Base-by-base conservation (phyloP, 1,139 yeast species). In the Yamadazyma oceani region DNA sequence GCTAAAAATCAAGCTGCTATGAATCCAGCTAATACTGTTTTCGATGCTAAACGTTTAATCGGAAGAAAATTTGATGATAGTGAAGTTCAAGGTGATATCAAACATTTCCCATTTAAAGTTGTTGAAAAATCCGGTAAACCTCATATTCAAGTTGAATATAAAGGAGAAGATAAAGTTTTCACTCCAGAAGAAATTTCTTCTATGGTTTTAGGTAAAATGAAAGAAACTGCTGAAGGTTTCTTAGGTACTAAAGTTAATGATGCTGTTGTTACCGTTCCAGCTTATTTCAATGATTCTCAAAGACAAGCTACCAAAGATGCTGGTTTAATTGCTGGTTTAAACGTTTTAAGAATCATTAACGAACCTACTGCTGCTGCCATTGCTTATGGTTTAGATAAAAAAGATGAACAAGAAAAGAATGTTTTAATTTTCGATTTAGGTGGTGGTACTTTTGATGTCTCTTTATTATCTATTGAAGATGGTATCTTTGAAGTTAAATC, bases 271-370 rank as follows among this genome's bases (percentile, higher is more conserved):
- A 88, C 96, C 56, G 96, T 88, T 57, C 96, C 96, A 73, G 96
- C 96, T 66, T 88, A 88, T 77, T 88, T 88, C 82, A 88, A 88
- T 77, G 96, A 88, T 70, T 86, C 96, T 60, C 96, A 88, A 78
- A 86, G 96, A 78, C 96, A 88, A 77, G 96, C 96, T 57, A 88
- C 96, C 80, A 88, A 88, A 81, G 96, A 88, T 72, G 96, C 96
- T 60, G 96, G 96, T 82, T 85, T 92, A 77, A 88, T 88, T 75
- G 85, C 96, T 58, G 96, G 96, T 67, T 82, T 88, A 67, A 86
- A 88, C 82, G 96, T 88, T 65, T 79, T 88, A 73, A 85, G 96
- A 76, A 89, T 88, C 74, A 88, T 88, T 65, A 88, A 88, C 85
- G 96, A 88, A 80, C 96, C 96, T 64, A 88, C 96, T 54, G 96